Conservation (phyloP, 2,329 filamentous ascomycete genomes). For the Calonectria pteridis region DNA sequence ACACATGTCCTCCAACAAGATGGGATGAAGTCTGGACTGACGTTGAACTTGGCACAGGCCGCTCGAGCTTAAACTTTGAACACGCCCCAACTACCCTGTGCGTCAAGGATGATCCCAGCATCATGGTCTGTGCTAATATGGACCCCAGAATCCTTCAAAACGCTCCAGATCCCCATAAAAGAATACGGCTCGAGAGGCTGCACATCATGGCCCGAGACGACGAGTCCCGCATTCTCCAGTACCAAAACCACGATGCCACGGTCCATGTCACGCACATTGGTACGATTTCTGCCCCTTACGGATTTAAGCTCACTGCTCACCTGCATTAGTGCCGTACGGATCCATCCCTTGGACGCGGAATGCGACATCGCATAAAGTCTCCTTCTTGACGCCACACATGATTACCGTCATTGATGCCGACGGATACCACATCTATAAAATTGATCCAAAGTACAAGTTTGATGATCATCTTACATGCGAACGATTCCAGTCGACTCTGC, state of each 20-base stretch:
- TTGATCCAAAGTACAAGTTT: conserved; percentile 17
- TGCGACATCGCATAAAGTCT: background rate
- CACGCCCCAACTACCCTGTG: conserved; percentile 5
- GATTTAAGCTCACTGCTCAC: background rate
- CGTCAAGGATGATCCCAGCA: background rate
- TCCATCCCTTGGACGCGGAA: background rate
- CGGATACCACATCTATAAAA: conserved; percentile 8
- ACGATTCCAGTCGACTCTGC: background rate
- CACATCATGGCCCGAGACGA: conserved; percentile 29
- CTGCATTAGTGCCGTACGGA: background rate
- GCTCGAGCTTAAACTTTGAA: background rate
- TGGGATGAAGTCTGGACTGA: background rate
- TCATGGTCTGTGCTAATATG: background rate
- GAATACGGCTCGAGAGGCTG: conserved; percentile 11
- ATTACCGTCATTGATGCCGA: conserved; percentile 6
- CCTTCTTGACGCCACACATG: conserved; percentile 9
- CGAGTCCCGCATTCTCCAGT: conserved; percentile 23
- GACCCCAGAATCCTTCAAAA: background rate
- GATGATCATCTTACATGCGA: background rate
- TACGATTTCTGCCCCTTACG: background rate
- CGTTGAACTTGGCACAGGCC: background rate
- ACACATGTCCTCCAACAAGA: background rate
- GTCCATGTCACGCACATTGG: conserved; percentile 19
- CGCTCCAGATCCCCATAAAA: background rate
- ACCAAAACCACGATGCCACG: conserved; percentile 20